phyloP scores from a whole-genome alignment of 331 rosid genomes.

The Saraca asoca region DNA sequence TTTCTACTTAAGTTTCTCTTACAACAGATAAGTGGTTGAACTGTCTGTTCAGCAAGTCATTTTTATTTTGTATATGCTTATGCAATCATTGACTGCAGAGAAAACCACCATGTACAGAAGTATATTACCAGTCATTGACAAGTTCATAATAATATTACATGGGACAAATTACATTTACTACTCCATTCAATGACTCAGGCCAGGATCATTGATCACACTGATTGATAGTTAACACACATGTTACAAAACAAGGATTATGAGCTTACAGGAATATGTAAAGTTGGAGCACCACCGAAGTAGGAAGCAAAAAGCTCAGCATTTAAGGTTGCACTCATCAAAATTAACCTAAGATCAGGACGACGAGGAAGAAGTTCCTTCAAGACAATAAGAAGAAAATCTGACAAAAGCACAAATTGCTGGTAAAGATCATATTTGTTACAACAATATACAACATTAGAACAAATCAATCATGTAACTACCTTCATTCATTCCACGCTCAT shows the following conservation, averaged over 20 bases:
- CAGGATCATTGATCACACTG: neutral
- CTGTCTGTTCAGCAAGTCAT: slow-evolving; percentile 21
- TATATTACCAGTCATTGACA: slow-evolving; percentile 15
- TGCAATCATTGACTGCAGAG: slow-evolving; percentile 27
- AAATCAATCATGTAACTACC: slow-evolving; percentile 49
- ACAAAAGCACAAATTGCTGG: slow-evolving; percentile 36
- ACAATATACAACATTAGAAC: slow-evolving; percentile 34
- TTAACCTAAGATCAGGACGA: slow-evolving; percentile 82
- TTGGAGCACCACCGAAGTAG: slow-evolving; percentile 74
- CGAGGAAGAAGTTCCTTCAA: slow-evolving; percentile 91
- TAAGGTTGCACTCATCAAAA: slow-evolving; percentile 97
- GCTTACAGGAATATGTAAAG: slow-evolving; percentile 78
- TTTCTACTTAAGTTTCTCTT: slow-evolving; percentile 14
- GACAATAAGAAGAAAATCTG: slow-evolving; percentile 98
- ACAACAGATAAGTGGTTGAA: slow-evolving; percentile 23
- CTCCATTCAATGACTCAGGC: too few relatives aligned
- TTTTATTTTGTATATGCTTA: neutral
- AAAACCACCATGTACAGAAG: slow-evolving; percentile 22
- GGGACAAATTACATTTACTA: neutral
- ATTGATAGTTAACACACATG: slow-evolving; percentile 8
- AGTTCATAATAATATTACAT: slow-evolving; percentile 26
- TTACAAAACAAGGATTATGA: slow-evolving; percentile 30
- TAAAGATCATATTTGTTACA: slow-evolving; percentile 26
- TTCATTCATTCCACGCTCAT: slow-evolving; percentile 99
- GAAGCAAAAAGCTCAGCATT: slow-evolving; percentile 93